Conservation (phyloP, 352 stramenopile species). For the Bremia lactucae region DNA sequence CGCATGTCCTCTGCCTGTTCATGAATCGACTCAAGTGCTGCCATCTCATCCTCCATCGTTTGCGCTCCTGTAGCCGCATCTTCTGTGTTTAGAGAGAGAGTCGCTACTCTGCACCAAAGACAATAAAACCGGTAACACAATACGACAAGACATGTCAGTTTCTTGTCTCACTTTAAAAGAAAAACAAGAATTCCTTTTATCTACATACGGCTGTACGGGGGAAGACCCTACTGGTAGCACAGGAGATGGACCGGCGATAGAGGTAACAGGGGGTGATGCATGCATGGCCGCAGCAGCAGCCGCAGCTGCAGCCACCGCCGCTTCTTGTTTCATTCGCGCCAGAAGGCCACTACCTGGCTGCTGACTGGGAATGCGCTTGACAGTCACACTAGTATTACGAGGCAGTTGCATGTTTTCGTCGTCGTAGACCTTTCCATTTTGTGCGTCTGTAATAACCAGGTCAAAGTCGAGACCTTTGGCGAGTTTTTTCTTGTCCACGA, state of each 20-base stretch:
- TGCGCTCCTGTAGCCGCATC: conserved; percentile 35
- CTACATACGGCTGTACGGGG: conserved; percentile 32
- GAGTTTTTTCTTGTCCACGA: conserved; percentile 90
- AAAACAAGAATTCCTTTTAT: conserved; percentile 1
- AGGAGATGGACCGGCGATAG: conserved; percentile 29
- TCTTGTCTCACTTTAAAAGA: conserved; percentile 1
- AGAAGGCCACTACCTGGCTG: conserved; percentile 62
- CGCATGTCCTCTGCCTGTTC: conserved; percentile 78
- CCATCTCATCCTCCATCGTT: conserved; percentile 78
- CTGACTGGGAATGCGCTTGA: conserved; percentile 85
- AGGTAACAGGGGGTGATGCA: conserved; percentile 27
- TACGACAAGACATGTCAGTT: conserved; percentile 7
- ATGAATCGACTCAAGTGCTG: conserved; percentile 73
- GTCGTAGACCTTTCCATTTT: conserved; percentile 88
- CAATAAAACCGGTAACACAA: conserved; percentile 4
- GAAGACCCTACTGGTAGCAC: conserved; percentile 19
- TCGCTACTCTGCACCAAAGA: conserved; percentile 17
- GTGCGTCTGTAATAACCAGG: conserved; percentile 85
- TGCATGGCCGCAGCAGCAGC: conserved; percentile 31
- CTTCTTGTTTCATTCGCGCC: conserved; percentile 81
- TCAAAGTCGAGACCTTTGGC: conserved; percentile 88
- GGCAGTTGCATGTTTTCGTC: conserved; percentile 85
- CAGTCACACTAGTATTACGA: conserved; percentile 87
- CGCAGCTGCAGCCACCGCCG: conserved; percentile 41
- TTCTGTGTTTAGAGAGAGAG: conserved; percentile 12